Evolutionary conservation across 768 basidiomycete species (phyloP), one percentile per base, ranked within the genome.

Genomic region (Paxillus ammoniavirescens): DNA sequence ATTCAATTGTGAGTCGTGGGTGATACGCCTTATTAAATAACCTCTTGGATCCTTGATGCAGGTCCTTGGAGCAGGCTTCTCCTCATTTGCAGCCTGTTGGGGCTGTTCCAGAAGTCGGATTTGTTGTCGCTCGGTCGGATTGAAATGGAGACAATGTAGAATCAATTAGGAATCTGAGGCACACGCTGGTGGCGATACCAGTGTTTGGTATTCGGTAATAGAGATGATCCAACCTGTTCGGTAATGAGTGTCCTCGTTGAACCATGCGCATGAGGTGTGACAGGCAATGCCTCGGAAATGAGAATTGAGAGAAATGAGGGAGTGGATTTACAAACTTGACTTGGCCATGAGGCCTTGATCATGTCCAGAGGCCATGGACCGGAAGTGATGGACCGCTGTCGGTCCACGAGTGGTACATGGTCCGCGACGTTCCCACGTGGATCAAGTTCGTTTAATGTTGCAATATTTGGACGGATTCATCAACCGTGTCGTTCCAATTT

Each of bases 21-120:
- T 18, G 35, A 50, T 50, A 30, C 44, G 36, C 52, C 47, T 36
- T 42, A 9, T n/a, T n/a, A n/a, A n/a, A 21, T 52, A 31, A 58
- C 33, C 21, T 15, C 54, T 53, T 37, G 52, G 49, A 49, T 47
- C 30, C 12, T 46, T 45, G 14, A 33, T 44, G 6, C 62, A 89
- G 87, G 62, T 65, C 73, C 8, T 69, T 90, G 30, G 79, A 80
- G 26, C 80, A 84, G 63, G 73, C 70, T 1, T 89, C 88, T 15
- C 78, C 87, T 21, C 83, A 85, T 70, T 60, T 79, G 59, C 76
- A 77, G 26, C 73, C 81, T 15, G 82, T 90, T 40, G 89, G 87
- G 41, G 69, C 71, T 56, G 62, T 54, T 47, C 65, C 72, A 18
- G 70, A 75, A 52, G 63, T 71, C 53, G 68, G 66, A n/a, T 56